Conservation (phyloP, 495 filamentous ascomycete genomes). For the Trichocladium uniseriatum region DNA sequence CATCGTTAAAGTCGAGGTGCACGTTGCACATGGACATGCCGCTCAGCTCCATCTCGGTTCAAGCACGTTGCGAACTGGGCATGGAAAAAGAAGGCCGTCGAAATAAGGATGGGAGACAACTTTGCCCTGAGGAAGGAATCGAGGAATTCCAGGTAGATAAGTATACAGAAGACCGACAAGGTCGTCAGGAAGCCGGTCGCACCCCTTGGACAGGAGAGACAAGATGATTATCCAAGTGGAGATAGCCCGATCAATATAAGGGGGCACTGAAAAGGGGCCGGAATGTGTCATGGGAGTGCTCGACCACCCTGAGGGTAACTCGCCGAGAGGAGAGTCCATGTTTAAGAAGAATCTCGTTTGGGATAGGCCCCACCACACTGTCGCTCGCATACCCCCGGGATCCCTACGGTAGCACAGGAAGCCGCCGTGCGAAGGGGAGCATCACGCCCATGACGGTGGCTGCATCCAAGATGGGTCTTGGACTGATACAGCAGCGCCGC, state of each 20-base stretch:
- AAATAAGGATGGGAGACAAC: slow-evolving; percentile 7
- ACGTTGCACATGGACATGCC: slow-evolving; percentile 12
- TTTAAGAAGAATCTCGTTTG: slow-evolving; percentile 1
- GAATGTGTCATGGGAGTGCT: slow-evolving; percentile 11
- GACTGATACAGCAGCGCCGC: not conserved
- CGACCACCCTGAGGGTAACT: not conserved
- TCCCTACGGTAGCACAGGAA: slow-evolving; percentile 2
- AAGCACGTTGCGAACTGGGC: not conserved
- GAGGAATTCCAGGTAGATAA: slow-evolving; percentile 16
- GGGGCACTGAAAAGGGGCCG: slow-evolving; percentile 16
- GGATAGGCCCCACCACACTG: slow-evolving; percentile 2
- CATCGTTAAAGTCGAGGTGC: slow-evolving; percentile 15
- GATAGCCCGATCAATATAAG: slow-evolving; percentile 22
- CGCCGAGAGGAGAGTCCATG: slow-evolving; percentile 3
- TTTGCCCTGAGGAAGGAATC: slow-evolving; percentile 12
- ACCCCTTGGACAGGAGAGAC: slow-evolving; percentile 18
- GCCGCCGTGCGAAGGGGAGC: slow-evolving; percentile 5
- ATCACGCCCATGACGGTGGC: not conserved
- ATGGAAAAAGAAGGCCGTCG: not conserved
- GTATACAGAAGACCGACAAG: slow-evolving; percentile 12
- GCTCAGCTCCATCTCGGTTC: slow-evolving; percentile 13
- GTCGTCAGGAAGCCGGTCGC: slow-evolving; percentile 7
- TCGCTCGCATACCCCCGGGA: not conserved
- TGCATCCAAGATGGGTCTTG: not conserved
- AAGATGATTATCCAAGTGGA: slow-evolving; percentile 9